Evolutionary conservation across 768 basidiomycete genomes (phyloP).

Genomic region (Tephrocybe sp.): DNA sequence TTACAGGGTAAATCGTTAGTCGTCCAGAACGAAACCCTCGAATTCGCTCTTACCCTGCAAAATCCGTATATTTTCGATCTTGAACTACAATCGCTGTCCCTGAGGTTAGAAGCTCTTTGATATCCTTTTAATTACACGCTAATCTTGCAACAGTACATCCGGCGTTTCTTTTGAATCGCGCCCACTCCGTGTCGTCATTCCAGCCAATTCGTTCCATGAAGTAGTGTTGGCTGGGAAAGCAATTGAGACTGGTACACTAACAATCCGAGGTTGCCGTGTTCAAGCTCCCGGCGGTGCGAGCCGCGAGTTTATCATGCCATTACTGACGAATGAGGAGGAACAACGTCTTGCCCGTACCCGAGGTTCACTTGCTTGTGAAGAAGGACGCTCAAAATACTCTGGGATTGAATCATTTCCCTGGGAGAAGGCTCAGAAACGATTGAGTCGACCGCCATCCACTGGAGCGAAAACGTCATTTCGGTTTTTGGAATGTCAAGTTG

Average conservation of each 20-base stretch:
- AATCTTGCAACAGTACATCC: slow-evolving; percentile 58
- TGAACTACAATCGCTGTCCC: slow-evolving; percentile 74
- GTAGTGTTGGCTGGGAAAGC: slow-evolving; percentile 70
- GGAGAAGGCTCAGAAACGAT: slow-evolving; percentile 48
- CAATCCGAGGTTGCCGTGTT: slow-evolving; percentile 74
- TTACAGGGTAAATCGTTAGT: slow-evolving; percentile 57
- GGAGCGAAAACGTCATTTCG: slow-evolving; percentile 27
- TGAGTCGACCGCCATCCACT: slow-evolving; percentile 18
- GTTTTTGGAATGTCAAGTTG: slow-evolving; percentile 80
- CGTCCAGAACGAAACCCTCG: slow-evolving; percentile 80
- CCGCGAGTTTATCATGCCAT: slow-evolving; percentile 73
- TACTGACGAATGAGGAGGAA: slow-evolving; percentile 71
- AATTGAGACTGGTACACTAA: slow-evolving; percentile 59
- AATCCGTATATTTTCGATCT: slow-evolving; percentile 94
- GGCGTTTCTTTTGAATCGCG: slow-evolving; percentile 74
- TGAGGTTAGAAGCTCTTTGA: slow-evolving; percentile 55
- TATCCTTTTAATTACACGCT: neutral
- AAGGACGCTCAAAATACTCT: slow-evolving; percentile 65
- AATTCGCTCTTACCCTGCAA: slow-evolving; percentile 79
- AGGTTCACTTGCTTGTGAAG: slow-evolving; percentile 62
- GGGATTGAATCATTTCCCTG: slow-evolving; percentile 73
- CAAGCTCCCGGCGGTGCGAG: slow-evolving; percentile 71
- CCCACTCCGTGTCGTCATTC: slow-evolving; percentile 61
- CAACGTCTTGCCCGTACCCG: slow-evolving; percentile 52
- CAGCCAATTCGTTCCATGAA: slow-evolving; percentile 72